Conservation (phyloP, 1,139 yeast genomes). For the Eremothecium gossypii region DNA sequence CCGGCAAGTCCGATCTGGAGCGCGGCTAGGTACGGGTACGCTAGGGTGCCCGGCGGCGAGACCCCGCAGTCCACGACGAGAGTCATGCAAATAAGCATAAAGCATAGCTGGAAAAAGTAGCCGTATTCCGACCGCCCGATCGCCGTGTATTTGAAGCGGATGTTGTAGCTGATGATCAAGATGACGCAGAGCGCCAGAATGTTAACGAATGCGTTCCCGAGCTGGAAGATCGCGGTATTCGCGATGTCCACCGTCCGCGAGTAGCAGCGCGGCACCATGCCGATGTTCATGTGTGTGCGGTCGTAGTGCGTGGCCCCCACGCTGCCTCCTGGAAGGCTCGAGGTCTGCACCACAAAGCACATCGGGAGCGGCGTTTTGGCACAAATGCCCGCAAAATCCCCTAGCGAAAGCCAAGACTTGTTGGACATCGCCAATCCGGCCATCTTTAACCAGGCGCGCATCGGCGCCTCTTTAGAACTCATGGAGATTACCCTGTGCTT, state of each 20-base stretch:
- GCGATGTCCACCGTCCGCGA: slow-evolving; percentile 81
- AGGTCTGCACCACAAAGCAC: slow-evolving; percentile 37
- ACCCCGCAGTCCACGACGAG: slow-evolving; percentile 88
- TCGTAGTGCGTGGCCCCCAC: slow-evolving; percentile 16
- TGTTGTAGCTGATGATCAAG: slow-evolving; percentile 66
- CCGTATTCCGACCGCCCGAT: slow-evolving; percentile 86
- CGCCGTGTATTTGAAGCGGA: slow-evolving; percentile 81
- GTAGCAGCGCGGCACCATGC: slow-evolving; percentile 70
- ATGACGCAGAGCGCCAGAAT: slow-evolving; percentile 61
- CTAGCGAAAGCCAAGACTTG: slow-evolving; percentile 40
- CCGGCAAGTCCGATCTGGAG: slow-evolving; percentile 68
- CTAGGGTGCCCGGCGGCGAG: slow-evolving; percentile 67
- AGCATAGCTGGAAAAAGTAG: slow-evolving; percentile 54
- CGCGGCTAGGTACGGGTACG: slow-evolving; percentile 77
- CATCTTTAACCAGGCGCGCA: too few species aligned
- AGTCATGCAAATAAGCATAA: slow-evolving; percentile 51
- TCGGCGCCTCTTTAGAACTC: too few species aligned
- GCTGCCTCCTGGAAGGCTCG: slow-evolving; percentile 18
- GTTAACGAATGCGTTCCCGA: slow-evolving; percentile 84
- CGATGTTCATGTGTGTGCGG: slow-evolving; percentile 30
- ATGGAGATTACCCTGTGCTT: too few species aligned
- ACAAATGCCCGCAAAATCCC: slow-evolving; percentile 64
- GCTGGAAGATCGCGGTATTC: slow-evolving; percentile 81
- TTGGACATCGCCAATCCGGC: neutral
- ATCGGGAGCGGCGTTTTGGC: slow-evolving; percentile 63